Base-by-base conservation (phyloP, 768 basidiomycete species). In the Suillus fuscotomentosus region DNA sequence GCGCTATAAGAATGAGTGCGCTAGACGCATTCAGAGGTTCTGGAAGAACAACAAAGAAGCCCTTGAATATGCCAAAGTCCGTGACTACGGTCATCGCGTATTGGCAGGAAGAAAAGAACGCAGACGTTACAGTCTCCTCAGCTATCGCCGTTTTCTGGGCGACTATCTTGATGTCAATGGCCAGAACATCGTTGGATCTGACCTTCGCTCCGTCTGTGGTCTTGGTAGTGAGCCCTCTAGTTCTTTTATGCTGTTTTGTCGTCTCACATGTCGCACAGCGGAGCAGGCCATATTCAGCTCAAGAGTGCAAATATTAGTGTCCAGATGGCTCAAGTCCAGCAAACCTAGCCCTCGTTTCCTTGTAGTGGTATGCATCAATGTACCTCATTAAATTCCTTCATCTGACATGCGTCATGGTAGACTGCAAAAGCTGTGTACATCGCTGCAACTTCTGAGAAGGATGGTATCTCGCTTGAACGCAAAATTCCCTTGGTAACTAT, bases 41-140 rank as follows among this genome's bases (percentile, higher is more conserved):
- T 99, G 97, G 97, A 94, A 90, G 82, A 94, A 94, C 77, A 98
- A 98, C 82, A 99, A 98, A 76, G 95, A 98, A 73, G 84, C 85
- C 20, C 84, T 99, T 57, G 92, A 87, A 34, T 98, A 95, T 73
- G 89, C 92, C 20, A 88, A 97, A 72, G 82, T 91, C 63, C 85
- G 97, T n/a, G 95, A 97, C 68, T 93, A 97, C 67, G 96, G 97
- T 0, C 97, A 99, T 71, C 89, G 97, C 72, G 81, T 99, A 20
- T 84, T 99, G 5, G 96, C 89, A 4, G 87, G 91, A 5, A 82
- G 97, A 67, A 99, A 99, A 79, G 97, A 99, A 79, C 84, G 97
- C 48, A 82, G 97, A 62, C 83, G 97, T 55, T 98, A 92, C 78
- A 95, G 94, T 84, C 79, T 99, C 65, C 83, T 99, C 67, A 93